Evolutionary conservation across 306 rosid genomes (phyloP), one percentile per base, ranked within the genome.

Genomic region (Quercus suber): DNA sequence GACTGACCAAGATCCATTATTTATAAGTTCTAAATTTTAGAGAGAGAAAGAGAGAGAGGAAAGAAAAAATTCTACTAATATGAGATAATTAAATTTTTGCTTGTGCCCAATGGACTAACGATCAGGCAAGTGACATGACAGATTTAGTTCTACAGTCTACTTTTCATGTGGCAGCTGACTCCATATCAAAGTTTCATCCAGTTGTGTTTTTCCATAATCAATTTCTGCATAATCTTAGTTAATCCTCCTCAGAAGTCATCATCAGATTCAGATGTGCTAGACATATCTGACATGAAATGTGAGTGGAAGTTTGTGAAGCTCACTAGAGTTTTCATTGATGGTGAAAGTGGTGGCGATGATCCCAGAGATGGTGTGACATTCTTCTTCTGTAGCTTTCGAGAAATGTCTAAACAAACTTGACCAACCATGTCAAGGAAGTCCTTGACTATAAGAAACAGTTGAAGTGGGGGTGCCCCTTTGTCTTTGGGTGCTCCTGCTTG

Each of bases 391-490:
- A 86, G 6, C 79, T 84, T 82, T 72, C 78, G 81, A 51, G 79
- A 77, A 6, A 87, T 85, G 49, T 89, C 92, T 13, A 65, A 41
- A 73, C 94, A 83, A 55, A 89, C 93, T 77, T 86, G 90, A 78
- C 80, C 80, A 3, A 95, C 91, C 88, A 84, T 90, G 78, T 76
- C 87, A 28, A 90, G 86, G 80, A 95, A 95, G 79, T 87, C 92
- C 67, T 85, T 90, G 6, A 91, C 91, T 15, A 89, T 84, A 23
- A 83, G 86, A 72, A 92, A 95, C 27, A 95, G 67, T 41, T 84
- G 86, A 79, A 95, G 81, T 4, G 92, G 91, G 23, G 89, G 78
- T 23, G 81, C 64, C 73, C 80, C 81, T 41, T 76, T 81, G 41
- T 85, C 89, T 80, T 79, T 87, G n/a, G 70, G 63, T 63, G 77